These are phyloP conservation scores for Camellia japonica DNA, from an alignment of 148 eudicot species.

Conservation along the genomic window DNA sequence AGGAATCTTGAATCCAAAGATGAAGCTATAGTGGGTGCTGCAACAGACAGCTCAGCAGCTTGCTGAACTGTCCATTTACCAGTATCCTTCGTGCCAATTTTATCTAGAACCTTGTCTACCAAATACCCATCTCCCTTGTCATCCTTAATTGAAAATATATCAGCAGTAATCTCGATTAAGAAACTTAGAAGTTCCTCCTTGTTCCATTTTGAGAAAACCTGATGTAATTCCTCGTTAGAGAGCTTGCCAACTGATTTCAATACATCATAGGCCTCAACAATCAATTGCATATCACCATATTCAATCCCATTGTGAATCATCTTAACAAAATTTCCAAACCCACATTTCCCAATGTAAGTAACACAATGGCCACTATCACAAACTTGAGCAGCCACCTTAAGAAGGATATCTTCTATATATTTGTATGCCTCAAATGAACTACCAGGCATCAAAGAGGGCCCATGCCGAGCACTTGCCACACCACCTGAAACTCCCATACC, in stretches of 20 bases:
- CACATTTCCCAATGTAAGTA: conserved; percentile 75
- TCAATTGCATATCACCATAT: conserved; percentile 88
- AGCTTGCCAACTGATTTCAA: conserved; percentile 78
- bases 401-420: conserved; percentile 73
- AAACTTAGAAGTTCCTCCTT: conserved; percentile 83
- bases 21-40: conserved; percentile 76
- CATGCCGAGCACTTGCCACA: conserved; percentile 80
- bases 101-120: conserved; percentile 77
- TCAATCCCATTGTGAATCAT: conserved; percentile 88
- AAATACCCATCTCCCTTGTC: conserved; percentile 73
- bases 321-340: conserved; percentile 78
- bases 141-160: conserved; percentile 75
- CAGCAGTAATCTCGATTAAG: conserved; percentile 79
- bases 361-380: conserved; percentile 87
- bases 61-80: conserved; percentile 94
- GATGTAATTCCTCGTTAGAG: conserved; percentile 65
- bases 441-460: conserved; percentile 91
- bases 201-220: conserved; percentile 82
- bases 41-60: conserved; percentile 84
- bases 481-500: conserved; percentile 97
- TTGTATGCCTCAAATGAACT: conserved; percentile 78
- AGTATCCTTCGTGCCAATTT: conserved; percentile 91
- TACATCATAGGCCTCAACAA: conserved; percentile 81
- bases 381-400: conserved; percentile 88
- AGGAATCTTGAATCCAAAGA: conserved; percentile 83